phyloP scores from a whole-genome alignment of 2,329 filamentous ascomycete species.

The Aspergillus viridinutans region DNA sequence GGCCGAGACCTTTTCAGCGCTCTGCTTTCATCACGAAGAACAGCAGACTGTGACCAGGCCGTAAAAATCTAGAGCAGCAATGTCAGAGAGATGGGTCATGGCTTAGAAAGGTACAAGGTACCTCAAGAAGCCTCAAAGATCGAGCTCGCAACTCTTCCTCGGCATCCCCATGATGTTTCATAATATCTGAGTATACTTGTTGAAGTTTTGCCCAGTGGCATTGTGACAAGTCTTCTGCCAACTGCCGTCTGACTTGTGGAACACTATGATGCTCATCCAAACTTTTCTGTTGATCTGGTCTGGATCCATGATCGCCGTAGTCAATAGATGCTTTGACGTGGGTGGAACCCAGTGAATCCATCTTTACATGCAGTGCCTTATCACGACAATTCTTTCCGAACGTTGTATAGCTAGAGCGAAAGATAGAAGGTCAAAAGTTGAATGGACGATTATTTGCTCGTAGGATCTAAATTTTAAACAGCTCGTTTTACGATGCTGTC shows the following conservation, averaged over 20 bases:
- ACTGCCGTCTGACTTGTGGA: constrained; percentile 19
- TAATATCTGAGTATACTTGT: constrained; percentile 61
- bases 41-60: constrained; percentile 71
- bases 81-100: constrained; percentile 1
- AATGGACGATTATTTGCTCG: background rate
- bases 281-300: background rate
- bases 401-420: background rate
- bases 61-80: constrained; percentile 63
- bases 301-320: background rate
- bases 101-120: constrained; percentile 25
- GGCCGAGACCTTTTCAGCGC: constrained; percentile 66
- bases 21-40: constrained; percentile 68
- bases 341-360: background rate
- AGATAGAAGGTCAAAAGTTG: background rate
- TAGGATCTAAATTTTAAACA: background rate
- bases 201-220: constrained; percentile 81
- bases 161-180: constrained; percentile 58
- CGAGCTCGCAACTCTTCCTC: constrained; percentile 66
- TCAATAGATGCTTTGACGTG: background rate
- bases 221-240: constrained; percentile 49
- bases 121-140: constrained; percentile 64
- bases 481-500: background rate
- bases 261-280: background rate
- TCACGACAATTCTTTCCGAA: background rate
- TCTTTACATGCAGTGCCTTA: background rate